These are phyloP conservation scores for Penicillium hordei DNA, from an alignment of 2,329 filamentous ascomycete genomes.

Conservation along the genomic window DNA sequence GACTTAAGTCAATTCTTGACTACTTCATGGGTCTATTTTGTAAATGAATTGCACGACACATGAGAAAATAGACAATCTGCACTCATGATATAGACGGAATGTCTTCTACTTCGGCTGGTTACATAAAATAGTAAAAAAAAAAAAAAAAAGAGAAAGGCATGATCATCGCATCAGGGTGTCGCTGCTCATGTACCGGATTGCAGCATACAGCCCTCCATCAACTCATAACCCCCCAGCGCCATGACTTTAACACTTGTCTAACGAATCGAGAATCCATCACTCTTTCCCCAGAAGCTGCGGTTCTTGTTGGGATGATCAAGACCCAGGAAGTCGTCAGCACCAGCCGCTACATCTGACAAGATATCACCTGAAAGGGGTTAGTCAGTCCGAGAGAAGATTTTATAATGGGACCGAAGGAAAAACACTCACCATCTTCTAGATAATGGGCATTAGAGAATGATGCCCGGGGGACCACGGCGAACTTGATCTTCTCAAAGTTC, in stretches of 20 bases:
- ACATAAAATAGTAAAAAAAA: conserved; percentile 3
- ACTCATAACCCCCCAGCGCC: conserved; percentile 22
- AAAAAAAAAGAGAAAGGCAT: conserved; percentile 11
- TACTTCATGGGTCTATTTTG: conserved; percentile 6
- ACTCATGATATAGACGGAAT: conserved; percentile 4
- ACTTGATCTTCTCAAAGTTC: conserved; percentile 97
- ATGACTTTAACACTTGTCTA: conserved; percentile 34
- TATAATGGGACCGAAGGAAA: not conserved
- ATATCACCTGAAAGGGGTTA: conserved; percentile 43
- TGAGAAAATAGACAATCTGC: not conserved
- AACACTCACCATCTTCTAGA: conserved; percentile 75
- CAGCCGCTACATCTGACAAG: conserved; percentile 63
- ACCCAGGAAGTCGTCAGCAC: conserved; percentile 73
- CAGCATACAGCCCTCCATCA: conserved; percentile 21
- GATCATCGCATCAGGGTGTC: conserved; percentile 20
- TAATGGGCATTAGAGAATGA: conserved; percentile 78
- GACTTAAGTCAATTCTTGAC: conserved; percentile 1
- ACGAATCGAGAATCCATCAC: conserved; percentile 65
- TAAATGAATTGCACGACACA: not conserved
- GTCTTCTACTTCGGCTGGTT: conserved; percentile 11
- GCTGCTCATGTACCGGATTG: conserved; percentile 23
- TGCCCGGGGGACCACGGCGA: conserved; percentile 71
- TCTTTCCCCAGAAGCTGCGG: conserved; percentile 58
- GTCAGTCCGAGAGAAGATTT: not conserved
- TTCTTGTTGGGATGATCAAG: conserved; percentile 65